A percentile compares a stretch with the other conserved stretches of the same genome.
These are phyloP conservation scores for Alternaria sp. DNA, from an alignment of 2,329 filamentous ascomycete genomes.

Conservation along the genomic window DNA sequence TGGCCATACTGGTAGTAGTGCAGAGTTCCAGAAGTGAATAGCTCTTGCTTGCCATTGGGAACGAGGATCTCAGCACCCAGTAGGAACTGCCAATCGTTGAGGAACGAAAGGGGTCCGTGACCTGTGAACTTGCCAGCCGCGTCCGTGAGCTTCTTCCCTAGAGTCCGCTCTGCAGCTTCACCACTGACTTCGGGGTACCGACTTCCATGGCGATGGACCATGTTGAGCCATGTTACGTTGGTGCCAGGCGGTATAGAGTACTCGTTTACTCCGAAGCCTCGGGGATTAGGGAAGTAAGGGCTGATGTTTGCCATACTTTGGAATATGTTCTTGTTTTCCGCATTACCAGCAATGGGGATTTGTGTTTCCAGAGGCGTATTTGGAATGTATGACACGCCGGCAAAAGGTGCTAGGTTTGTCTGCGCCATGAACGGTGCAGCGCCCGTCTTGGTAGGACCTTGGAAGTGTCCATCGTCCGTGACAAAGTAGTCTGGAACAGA, in stretches of 20 bases:
- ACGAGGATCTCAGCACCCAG: conserved; percentile 76
- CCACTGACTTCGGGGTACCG: conserved; percentile 70
- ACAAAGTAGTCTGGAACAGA: conserved; percentile 43
- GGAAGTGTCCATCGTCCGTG: conserved; percentile 38
- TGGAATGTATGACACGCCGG: conserved; percentile 66
- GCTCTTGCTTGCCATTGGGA: conserved; percentile 73
- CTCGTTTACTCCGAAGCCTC: conserved; percentile 76
- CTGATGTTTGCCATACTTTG: conserved; percentile 72
- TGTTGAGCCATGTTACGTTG: conserved; percentile 72
- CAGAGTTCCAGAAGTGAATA: conserved; percentile 72
- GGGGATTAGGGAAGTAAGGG: conserved; percentile 71
- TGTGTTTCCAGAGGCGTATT: conserved; percentile 75
- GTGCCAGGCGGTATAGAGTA: conserved; percentile 70
- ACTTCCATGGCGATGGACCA: conserved; percentile 76
- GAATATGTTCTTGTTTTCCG: conserved; percentile 70
- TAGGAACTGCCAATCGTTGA: conserved; percentile 72
- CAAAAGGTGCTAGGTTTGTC: conserved; percentile 70
- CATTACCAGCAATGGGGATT: conserved; percentile 67
- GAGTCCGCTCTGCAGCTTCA: conserved; percentile 62
- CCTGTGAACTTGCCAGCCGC: conserved; percentile 62
- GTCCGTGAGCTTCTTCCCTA: conserved; percentile 62
- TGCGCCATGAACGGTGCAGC: conserved; percentile 73
- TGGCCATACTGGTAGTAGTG: conserved; percentile 76
- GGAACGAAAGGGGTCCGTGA: conserved; percentile 66
- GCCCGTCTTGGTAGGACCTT: conserved; percentile 73